Base-by-base conservation (phyloP, 805 yeast genomes). In the Torulaspora gathmanii region DNA sequence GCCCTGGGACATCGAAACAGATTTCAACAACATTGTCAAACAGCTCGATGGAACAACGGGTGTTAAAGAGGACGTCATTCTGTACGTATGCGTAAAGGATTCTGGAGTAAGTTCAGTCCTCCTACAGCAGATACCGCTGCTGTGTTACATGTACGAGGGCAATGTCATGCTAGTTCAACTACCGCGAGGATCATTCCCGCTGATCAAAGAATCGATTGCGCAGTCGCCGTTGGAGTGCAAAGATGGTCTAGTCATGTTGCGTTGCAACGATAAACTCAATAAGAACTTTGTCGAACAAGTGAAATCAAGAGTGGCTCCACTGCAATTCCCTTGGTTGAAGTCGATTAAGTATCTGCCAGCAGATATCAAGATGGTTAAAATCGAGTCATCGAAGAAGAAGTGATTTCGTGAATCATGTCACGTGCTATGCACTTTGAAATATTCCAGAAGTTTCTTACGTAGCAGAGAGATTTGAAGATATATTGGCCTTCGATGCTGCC, bases 71-170 rank as follows among this genome's bases (percentile, higher is more conserved):
- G 20, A 15, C 22, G 52, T 43, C 3, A 36, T 53, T n/a, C 44
- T 83, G 4, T 79, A 83, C 63, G 84, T 81, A 13, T 78, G 86
- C 51, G 80, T 75, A 51, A 61, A 67, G n/a, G 86, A 81, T 47
- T 40, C 46, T 4, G 33, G 75, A 3, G 60, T 63, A 10, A 79
- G 86, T 1, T 51, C 64, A 1, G 63, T 83, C 1, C 54, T 83
- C 33, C 65, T 76, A 4, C 73, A 75, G 48, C 82, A 77, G 39
- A 70, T 83, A 33, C 91, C 91, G 0, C 64, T 75, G 2, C 60
- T 84, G 29, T 61, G 78, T 20, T 73, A 64, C 43, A 67, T 78
- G 20, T 48, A 70, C n/a, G 34, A 33, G 1, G 23, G 44, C 13
- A 44, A 52, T 13, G 79, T 79, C 3, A 81, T 78, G 48, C 63